Evolutionary conservation across 1,139 yeast species (phyloP).

Genomic region (Hanseniaspora uvarum): DNA sequence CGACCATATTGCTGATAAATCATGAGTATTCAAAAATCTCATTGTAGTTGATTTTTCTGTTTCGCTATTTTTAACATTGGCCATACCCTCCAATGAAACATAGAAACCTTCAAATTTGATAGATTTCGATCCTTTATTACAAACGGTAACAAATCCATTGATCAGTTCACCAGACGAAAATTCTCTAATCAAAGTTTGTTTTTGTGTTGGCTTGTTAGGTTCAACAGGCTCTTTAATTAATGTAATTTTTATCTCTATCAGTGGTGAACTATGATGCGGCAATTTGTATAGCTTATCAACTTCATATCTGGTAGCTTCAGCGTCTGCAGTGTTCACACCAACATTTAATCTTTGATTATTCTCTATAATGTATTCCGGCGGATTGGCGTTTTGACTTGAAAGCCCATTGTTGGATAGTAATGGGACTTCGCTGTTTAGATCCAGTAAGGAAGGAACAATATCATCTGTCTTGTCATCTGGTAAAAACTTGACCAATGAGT

Average conservation of each 20-base stretch:
- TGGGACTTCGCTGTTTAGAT: not conserved
- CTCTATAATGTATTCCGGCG: conserved; percentile 21
- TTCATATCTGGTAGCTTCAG: not conserved
- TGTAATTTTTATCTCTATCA: conserved; percentile 30
- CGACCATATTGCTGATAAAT: conserved; percentile 38
- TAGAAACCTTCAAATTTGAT: conserved; percentile 49
- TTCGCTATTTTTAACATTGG: conserved; percentile 29
- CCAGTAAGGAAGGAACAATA: conserved; percentile 19
- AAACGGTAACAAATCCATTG: conserved; percentile 44
- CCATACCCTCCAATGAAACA: conserved; percentile 47
- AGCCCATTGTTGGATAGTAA: not conserved
- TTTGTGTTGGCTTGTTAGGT: conserved; percentile 26
- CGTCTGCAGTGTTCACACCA: conserved; percentile 21
- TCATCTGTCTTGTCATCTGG: conserved; percentile 30
- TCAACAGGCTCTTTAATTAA: conserved; percentile 34
- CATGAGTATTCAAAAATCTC: conserved; percentile 36
- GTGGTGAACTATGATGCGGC: conserved; percentile 28
- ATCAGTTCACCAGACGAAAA: conserved; percentile 47
- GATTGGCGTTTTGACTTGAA: not conserved
- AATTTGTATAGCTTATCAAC: conserved; percentile 33
- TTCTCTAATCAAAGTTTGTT: conserved; percentile 37
- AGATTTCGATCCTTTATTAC: conserved; percentile 36
- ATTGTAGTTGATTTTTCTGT: conserved; percentile 30
- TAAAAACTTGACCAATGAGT: conserved; percentile 30
- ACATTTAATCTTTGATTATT: conserved; percentile 25